Base-by-base conservation (phyloP, 2,329 filamentous ascomycete species). In the Amauroascus verrucosus region DNA sequence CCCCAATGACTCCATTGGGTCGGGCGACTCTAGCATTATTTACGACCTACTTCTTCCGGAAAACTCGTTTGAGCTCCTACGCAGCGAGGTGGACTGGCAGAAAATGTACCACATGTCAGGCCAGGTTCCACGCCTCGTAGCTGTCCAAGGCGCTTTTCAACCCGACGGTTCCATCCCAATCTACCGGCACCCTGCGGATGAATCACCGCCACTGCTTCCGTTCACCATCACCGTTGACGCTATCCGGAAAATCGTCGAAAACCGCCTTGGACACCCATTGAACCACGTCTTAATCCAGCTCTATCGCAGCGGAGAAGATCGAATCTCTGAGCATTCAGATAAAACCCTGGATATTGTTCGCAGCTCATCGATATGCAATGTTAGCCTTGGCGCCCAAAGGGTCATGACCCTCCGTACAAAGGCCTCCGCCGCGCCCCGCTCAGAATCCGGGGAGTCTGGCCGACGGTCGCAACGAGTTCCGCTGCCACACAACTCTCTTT, bases 271-370 rank as follows among this genome's bases (percentile, higher is more conserved):
- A 0, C 93, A 97, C 63, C 73, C 80, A 0, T 71, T 98, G 40
- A 98, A 98, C 63, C 93, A 98, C 65, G 90, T 84, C 1, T 73
- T 98, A 46, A 94, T 98, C 44, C 93, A 98, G 64, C 80, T 89
- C 54, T 98, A 98, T 64, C 86, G 93, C n/a, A 78, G 79, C 60
- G 88, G 91, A 2, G 82, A 81, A 46, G 93, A 98, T 69, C 88
- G 88, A 65, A 98, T 98, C 57, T 93, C 88, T 0, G 93, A 98
- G 65, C 93, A 98, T 65, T 94, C 88, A 37, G 93, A 98, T 67
- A 98, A 98, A 71, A 95, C 91, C 0, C 75, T 98, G 22, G 93
- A 98, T 66, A 93, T 98, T 54, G 83, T 82, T 11, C 81, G 79
- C 24, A 82, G 77, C 3, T 93, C 86, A 22, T 90, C 78, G 56